Conservation (phyloP, 2,329 filamentous ascomycete genomes). For the Truncatella angustata region DNA sequence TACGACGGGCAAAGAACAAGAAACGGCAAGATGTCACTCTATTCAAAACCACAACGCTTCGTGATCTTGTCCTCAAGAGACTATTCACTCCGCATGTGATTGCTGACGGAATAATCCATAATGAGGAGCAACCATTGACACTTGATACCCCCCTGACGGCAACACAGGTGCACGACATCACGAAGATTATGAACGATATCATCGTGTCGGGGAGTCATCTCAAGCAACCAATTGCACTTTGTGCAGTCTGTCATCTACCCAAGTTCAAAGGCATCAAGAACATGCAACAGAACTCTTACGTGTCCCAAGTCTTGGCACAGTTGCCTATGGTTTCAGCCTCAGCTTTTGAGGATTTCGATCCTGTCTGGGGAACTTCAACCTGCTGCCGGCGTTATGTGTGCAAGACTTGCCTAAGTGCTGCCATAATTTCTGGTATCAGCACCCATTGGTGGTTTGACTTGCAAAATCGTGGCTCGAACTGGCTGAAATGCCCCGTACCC, state of each 20-base stretch:
- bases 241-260: constrained; percentile 14
- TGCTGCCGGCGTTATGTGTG: constrained; percentile 15
- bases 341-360: constrained; percentile 12
- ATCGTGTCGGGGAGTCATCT: constrained; percentile 6
- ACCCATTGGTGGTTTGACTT: constrained; percentile 14
- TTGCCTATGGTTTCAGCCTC: constrained; percentile 7
- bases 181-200: constrained; percentile 11
- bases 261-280: constrained; percentile 12
- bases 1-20: not conserved
- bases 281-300: constrained; percentile 9
- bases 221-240: constrained; percentile 12
- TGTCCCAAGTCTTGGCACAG: constrained; percentile 12
- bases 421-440: constrained; percentile 10
- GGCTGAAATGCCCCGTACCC: constrained; percentile 14
- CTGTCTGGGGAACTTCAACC: constrained; percentile 5
- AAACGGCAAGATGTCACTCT: constrained; percentile 2
- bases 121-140: constrained; percentile 1
- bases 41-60: constrained; percentile 8
- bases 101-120: constrained; percentile 4
- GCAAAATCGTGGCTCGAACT: not conserved
- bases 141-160: constrained; percentile 13
- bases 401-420: constrained; percentile 11
- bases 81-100: constrained; percentile 11
- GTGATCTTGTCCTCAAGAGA: constrained; percentile 12
- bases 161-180: constrained; percentile 11